A percentile compares a stretch with the other conserved stretches of the same genome.
phyloP scores from a whole-genome alignment of 2,329 filamentous ascomycete genomes.

The Fusarium burgessii region DNA sequence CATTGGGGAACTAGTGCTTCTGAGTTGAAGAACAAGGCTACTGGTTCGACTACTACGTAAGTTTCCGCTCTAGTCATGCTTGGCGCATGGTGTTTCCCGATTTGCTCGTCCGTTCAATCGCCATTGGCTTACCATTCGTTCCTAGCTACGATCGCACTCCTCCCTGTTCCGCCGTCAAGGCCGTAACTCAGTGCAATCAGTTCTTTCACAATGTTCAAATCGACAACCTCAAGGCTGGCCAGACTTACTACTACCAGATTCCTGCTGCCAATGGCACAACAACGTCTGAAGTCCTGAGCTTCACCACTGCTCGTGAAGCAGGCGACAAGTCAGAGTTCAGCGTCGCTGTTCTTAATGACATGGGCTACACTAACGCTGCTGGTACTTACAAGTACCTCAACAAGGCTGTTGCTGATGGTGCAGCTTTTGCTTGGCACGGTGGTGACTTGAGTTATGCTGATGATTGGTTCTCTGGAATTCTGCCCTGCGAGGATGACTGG shows the following conservation, averaged over 20 bases:
- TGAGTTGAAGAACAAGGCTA: neutral
- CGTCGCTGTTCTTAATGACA: neutral
- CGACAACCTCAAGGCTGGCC: neutral
- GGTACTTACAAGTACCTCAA: constrained; percentile 12
- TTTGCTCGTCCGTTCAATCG: neutral
- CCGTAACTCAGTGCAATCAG: constrained; percentile 1
- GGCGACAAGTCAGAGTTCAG: neutral
- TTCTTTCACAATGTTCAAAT: constrained; percentile 11
- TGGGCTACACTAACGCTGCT: constrained; percentile 5
- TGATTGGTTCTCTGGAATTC: constrained; percentile 10
- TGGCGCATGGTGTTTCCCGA: neutral
- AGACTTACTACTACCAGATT: constrained; percentile 8
- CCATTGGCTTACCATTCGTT: neutral
- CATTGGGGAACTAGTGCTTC: neutral
- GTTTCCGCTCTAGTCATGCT: neutral
- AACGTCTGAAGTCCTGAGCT: neutral
- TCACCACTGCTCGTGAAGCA: neutral
- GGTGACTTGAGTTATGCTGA: constrained; percentile 15
- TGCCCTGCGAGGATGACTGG: neutral
- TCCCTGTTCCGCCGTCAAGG: neutral
- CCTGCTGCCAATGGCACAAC: neutral
- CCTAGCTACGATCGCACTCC: constrained; percentile 5
- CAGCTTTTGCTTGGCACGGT: constrained; percentile 2
- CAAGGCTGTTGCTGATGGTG: neutral
- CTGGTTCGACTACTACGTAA: neutral